Evolutionary conservation across 2,329 filamentous ascomycete species (phyloP), one percentile per base, ranked within the genome.

Genomic region (Aspergillus sp.): DNA sequence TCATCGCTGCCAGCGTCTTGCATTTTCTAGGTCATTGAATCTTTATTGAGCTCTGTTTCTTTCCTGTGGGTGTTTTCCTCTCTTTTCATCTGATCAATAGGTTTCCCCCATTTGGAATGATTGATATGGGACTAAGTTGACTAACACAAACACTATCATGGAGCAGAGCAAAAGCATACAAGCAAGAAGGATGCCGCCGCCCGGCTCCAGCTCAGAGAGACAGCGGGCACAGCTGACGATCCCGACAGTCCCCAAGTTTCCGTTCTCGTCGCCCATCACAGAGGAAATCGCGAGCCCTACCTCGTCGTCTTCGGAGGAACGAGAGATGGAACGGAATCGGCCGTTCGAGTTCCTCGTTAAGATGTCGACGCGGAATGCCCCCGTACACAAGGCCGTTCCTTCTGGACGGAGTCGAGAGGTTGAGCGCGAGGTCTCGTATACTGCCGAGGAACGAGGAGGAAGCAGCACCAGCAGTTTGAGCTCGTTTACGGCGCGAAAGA

Each of bases 231-330:
- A 67, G 8, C 69, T 77, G 19, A 72, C 66, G 43, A 75, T 73
- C 9, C 75, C 70, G 7, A 45, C 66, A 28, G 62, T 72, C 17
- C 77, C 76, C 22, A 74, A 67, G 19, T 80, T 81, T 51, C 79
- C 79, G 13, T 66, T 81, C 19, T 79, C 78, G 1, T 81, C 79
- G 11, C 79, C 79, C 0, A 81, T 80, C 60, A 75, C 65, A 22
- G 79, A 80, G 56, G 79, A 81, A 60, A 68, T 79, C 41, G 62
- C 72, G 3, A 79, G 76, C 54, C 78, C 78, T 0, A 74, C 71
- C 7, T 72, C 71, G 19, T 77, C 76, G 3, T 72, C 70, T 1
- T 65, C 71, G 13, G 73, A 76, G 53, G 71, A 72, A 7, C 64
- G 66, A 53, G 69, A 72, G 22, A 48, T 71, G 55, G 69, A 71